Evolutionary conservation across 2,329 filamentous ascomycete genomes (phyloP), one percentile per base, ranked within the genome.

Genomic region (Davidsoniella eucalypti): DNA sequence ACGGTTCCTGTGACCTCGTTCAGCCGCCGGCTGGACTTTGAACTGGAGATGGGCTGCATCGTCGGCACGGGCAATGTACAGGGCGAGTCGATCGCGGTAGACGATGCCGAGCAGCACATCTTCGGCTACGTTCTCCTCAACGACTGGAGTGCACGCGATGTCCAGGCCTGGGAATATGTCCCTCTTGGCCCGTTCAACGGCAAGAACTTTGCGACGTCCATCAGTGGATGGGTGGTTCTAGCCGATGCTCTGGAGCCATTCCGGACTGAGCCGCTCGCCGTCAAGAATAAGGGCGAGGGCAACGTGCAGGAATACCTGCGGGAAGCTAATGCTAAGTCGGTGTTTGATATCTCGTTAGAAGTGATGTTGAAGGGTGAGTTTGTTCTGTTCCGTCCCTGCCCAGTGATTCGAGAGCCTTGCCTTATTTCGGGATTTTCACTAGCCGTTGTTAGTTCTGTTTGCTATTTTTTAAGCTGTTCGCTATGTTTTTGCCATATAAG

Each of bases 11-110:
- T 52, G 25, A 48, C 48, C 10, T 48, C 41, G 5, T 44, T 42
- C 8, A 54, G 48, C 5, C 40, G 29, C 9, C 25, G 48, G 6
- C 67, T 87, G 1, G 82, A 87, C 58, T 76, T 84, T 43, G 82
- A 87, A 60, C 66, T 86, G 2, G 82, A 87, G 59, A 64, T 87
- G 3, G 82, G 78, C 1, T 78, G 75, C 16, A 84, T 85, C 58
- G 67, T 86, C 3, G 78, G 74, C 63, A 73, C 66, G 41, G 66
- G 68, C 5, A 84, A 80, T 55, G 61, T 69, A 1, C 65, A 82
- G 56, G 81, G 81, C 16, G 67, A 73, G 52, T 76, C 77, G 0
- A 69, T 86, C n/a, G 63, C 69, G 0, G 72, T 85, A 23, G 63
- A 69, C 2, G 64, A 79, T 40, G 82, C 82, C 0, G 73, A 76